A percentile compares a stretch with the other conserved stretches of the same genome.
phyloP scores from a whole-genome alignment of 169 alveolate species.

The Perkinsus olseni region DNA sequence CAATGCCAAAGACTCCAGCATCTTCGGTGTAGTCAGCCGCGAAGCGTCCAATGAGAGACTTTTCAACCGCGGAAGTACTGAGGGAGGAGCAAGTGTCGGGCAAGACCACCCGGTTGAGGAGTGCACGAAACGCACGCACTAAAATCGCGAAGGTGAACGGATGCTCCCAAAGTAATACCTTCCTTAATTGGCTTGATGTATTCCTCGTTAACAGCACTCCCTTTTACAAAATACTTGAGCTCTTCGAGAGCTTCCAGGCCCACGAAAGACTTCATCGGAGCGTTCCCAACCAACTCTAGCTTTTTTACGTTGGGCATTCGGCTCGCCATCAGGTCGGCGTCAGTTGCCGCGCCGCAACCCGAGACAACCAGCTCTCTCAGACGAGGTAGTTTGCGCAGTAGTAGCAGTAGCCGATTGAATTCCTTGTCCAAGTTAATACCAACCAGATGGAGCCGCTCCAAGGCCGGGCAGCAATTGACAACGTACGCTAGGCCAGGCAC shows the following conservation, averaged over 20 bases:
- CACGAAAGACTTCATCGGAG: neutral
- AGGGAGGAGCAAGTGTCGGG: neutral
- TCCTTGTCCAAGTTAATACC: neutral
- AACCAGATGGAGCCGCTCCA: neutral
- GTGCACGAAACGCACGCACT: no score
- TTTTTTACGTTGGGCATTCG: neutral
- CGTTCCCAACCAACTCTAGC: neutral
- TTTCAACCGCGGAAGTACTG: neutral
- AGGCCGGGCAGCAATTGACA: neutral
- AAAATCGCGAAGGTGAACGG: no score
- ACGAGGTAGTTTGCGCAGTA: neutral
- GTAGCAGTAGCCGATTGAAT: neutral
- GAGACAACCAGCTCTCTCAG: neutral
- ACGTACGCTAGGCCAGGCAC: neutral
- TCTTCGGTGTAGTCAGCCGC: neutral
- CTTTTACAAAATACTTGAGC: neutral
- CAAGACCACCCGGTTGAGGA: neutral
- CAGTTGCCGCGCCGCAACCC: neutral
- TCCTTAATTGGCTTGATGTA: neutral
- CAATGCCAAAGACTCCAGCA: neutral
- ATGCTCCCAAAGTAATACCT: neutral
- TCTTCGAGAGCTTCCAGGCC: neutral
- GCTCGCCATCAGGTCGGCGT: neutral
- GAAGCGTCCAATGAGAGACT: neutral
- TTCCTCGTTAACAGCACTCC: neutral